These are phyloP conservation scores for Cercospora sp. DNA, from an alignment of 2,329 filamentous ascomycete genomes.

Conservation along the genomic window DNA sequence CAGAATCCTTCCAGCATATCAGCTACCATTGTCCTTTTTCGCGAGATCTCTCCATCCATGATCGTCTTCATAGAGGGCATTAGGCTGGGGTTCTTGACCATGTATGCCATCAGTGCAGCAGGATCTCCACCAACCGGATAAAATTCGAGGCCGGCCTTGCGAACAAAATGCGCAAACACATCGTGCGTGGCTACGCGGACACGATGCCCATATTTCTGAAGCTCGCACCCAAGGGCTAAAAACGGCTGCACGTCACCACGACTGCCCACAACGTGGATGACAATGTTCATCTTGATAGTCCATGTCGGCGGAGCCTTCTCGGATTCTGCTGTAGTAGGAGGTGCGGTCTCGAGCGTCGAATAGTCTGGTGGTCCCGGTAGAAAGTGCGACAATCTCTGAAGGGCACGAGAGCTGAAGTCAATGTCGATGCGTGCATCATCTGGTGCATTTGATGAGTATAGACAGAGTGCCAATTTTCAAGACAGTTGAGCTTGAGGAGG, in stretches of 20 bases:
- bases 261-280: slow-evolving; percentile 54
- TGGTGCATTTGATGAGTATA: neutral
- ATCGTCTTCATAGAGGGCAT: slow-evolving; percentile 33
- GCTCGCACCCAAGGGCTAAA: slow-evolving; percentile 64
- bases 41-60: slow-evolving; percentile 37
- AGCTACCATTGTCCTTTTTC: neutral
- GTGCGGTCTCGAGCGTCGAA: neutral
- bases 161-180: slow-evolving; percentile 63
- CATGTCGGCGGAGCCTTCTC: neutral
- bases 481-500: too few species aligned
- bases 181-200: slow-evolving; percentile 72
- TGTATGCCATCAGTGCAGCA: slow-evolving; percentile 63
- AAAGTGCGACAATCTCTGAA: neutral
- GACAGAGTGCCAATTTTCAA: too few species aligned
- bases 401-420: neutral
- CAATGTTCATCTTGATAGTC: neutral
- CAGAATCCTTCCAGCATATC: neutral
- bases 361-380: neutral
- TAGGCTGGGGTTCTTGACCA: slow-evolving; percentile 39
- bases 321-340: neutral
- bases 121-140: slow-evolving; percentile 76
- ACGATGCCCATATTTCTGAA: slow-evolving; percentile 68
- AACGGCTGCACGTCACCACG: slow-evolving; percentile 77
- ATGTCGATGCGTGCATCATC: neutral
- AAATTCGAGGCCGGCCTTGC: slow-evolving; percentile 59